Evolutionary conservation across 2,329 filamentous ascomycete genomes (phyloP), one percentile per base, ranked within the genome.

Genomic region (Aspergillus sp.): DNA sequence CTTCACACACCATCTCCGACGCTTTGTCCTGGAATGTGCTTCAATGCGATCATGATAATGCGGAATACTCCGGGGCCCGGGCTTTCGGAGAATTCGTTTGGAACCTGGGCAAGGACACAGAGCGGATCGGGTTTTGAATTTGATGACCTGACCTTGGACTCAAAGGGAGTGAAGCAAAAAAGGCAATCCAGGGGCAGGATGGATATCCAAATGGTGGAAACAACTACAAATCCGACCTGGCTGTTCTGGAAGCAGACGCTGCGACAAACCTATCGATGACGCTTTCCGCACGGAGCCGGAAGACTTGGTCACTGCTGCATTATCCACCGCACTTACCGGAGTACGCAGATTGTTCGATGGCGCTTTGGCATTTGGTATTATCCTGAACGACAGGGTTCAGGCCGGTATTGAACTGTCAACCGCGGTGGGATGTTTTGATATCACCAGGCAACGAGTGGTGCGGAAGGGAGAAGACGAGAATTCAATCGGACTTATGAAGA

Each of bases 1-100:
- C 15, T 53, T 27, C 55, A 57, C 23, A 44, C 44, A 27, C 55
- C 44, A 33, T 57, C 31, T 19, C 27, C 44, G 48, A 57, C 33
- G 17, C 35, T 9, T 14, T 35, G 3, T 53, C 49, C 17, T 53
- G 55, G 44, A 15, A 21, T 5, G 33, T 49, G 17, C 35, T 57
- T 35, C 48, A 52, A 14, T 35, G 8, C 27, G 49, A 52, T 19
- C 14, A 53, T 12, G 25, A 53, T 27, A 7, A 52, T 17, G 43
- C 49, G 3, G 5, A 53, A 44, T 25, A 6, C 23, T 3, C 9
- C 27, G 7, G 21, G 14, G 1, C 6, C 14, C 25, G 19, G 17
- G 11, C 17, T 15, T 31, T 19, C 17, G 3, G 14, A 35, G 0
- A 25, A 15, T 40, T 15, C 8, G 17, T 47, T 52, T 40, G 25